A percentile compares a stretch with the other conserved stretches of the same genome.
Evolutionary conservation across 2,329 filamentous ascomycete genomes (phyloP).

Genomic region (Diaporthe vaccinii): DNA sequence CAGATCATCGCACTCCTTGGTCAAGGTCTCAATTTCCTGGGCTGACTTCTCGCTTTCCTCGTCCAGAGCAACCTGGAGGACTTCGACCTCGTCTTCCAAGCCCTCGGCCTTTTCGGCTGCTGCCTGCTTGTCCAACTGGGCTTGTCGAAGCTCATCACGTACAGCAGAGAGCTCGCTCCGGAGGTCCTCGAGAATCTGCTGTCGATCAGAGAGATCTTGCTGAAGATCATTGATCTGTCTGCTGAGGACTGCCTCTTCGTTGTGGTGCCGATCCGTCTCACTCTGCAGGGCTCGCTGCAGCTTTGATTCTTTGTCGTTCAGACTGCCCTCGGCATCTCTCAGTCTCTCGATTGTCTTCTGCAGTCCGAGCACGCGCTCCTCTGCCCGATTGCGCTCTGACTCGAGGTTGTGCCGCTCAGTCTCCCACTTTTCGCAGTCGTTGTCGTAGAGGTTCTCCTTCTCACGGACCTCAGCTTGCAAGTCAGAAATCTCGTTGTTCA

Average conservation of each 20-base stretch:
- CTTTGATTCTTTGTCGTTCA: conserved; percentile 77
- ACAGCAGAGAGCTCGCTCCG: conserved; percentile 75
- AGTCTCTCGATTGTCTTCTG: conserved; percentile 80
- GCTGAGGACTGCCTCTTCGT: conserved; percentile 77
- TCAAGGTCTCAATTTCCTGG: conserved; percentile 59
- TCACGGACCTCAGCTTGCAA: conserved; percentile 76
- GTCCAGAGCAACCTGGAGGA: conserved; percentile 75
- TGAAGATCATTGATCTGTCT: conserved; percentile 83
- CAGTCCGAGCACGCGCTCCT: conserved; percentile 76
- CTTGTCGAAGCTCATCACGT: conserved; percentile 78
- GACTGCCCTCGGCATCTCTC: conserved; percentile 75
- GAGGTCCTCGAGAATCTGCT: conserved; percentile 74
- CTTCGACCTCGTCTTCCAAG: conserved; percentile 82
- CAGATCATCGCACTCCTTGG: conserved; percentile 60
- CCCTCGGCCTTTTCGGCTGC: conserved; percentile 76
- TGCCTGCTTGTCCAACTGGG: conserved; percentile 72
- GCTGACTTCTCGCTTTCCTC: conserved; percentile 73
- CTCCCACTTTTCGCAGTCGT: conserved; percentile 81
- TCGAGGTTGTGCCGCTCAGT: conserved; percentile 75
- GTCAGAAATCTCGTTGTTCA: conserved; percentile 71
- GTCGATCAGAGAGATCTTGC: conserved; percentile 76
- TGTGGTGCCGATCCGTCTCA: conserved; percentile 78
- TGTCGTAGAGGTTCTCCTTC: conserved; percentile 78
- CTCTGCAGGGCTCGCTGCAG: conserved; percentile 77
- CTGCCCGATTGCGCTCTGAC: conserved; percentile 74